Conservation (phyloP, 192 early-diverging fungal species). For the Rhizophagus clarus region DNA sequence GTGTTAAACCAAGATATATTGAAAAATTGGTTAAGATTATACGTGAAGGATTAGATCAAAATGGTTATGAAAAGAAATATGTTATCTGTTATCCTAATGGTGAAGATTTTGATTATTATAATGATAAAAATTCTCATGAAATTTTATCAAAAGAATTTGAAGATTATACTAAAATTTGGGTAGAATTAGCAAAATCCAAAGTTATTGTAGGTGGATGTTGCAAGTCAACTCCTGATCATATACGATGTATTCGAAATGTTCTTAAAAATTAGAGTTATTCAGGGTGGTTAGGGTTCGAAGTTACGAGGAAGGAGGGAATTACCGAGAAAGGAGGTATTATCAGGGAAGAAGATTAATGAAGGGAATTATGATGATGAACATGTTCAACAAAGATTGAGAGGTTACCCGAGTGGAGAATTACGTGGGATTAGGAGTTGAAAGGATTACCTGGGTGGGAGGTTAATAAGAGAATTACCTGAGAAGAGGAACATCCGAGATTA, state of each 20-base stretch:
- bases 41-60: constrained; percentile 18
- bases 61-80: constrained; percentile 32
- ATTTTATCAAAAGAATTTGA: constrained; percentile 42
- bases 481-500: no score
- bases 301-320: no score
- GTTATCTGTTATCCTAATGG: constrained; percentile 59
- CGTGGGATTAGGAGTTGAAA: no score
- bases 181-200: constrained; percentile 40
- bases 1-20: constrained; percentile 52
- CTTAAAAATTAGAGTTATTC: no score
- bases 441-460: no score
- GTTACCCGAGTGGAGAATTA: no score
- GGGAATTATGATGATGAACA: no score
- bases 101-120: constrained; percentile 47
- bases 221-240: constrained; percentile 56
- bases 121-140: constrained; percentile 30
- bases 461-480: no score
- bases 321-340: no score
- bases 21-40: constrained; percentile 22
- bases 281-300: no score
- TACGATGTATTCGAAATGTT: not conserved
- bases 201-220: constrained; percentile 65
- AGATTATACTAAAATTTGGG: constrained; percentile 34
- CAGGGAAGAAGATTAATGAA: no score
- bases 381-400: no score